Evolutionary conservation across 2,329 filamentous ascomycete genomes (phyloP).

Genomic region (Exophiala lecanii-corni): DNA sequence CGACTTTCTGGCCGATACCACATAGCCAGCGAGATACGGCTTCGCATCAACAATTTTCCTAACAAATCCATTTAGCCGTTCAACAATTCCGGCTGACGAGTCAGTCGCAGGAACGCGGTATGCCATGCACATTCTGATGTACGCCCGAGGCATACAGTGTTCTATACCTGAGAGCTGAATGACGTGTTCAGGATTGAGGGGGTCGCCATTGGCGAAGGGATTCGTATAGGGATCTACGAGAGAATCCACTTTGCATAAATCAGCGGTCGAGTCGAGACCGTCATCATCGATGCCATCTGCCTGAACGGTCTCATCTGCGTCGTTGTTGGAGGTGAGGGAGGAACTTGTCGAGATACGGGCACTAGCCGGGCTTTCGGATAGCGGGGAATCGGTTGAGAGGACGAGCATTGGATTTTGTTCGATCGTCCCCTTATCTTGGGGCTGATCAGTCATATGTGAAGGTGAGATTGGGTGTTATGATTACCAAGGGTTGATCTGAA

Average conservation of each 20-base stretch:
- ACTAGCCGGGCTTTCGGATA: conserved; percentile 5
- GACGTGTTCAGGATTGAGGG: conserved; percentile 13
- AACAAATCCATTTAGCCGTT: conserved; percentile 18
- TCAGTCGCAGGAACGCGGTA: conserved; percentile 17
- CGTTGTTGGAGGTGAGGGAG: conserved; percentile 2
- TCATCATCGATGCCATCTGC: neutral
- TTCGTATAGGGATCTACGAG: neutral
- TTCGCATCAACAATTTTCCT: conserved; percentile 23
- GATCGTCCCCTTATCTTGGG: conserved; percentile 2
- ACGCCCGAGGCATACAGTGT: conserved; percentile 27
- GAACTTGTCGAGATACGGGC: conserved; percentile 3
- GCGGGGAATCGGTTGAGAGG: conserved; percentile 6
- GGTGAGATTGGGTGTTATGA: conserved; percentile 6
- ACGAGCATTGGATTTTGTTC: conserved; percentile 7
- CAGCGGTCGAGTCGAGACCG: neutral
- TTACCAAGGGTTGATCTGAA: conserved; percentile 11
- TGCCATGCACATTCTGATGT: conserved; percentile 26
- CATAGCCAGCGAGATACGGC: conserved; percentile 25
- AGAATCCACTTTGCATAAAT: neutral
- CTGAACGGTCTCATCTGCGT: neutral
- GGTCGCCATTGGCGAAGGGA: neutral
- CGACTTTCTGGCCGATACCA: conserved; percentile 16
- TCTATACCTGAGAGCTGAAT: conserved; percentile 26
- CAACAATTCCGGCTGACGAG: conserved; percentile 7
- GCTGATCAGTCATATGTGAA: conserved; percentile 15